Percentiles rank a stretch among this genome's conserved stretches.
phyloP scores from a whole-genome alignment of 208 protist species.

The Balamuthia mandrillaris region DNA sequence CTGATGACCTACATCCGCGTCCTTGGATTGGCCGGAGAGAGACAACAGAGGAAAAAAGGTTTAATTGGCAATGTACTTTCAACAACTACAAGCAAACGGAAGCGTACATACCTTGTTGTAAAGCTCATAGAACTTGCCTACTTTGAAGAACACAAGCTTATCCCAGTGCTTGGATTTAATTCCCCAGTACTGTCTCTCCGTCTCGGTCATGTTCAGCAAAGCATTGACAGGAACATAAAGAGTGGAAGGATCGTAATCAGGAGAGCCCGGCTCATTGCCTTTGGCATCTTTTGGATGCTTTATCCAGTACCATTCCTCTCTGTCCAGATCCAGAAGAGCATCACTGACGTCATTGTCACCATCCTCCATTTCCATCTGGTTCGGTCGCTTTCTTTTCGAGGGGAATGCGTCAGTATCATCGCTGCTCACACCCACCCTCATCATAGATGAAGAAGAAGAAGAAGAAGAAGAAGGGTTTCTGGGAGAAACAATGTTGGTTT shows the following conservation, averaged over 20 bases:
- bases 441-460: background rate
- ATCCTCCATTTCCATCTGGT: background rate
- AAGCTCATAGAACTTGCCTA: conserved; percentile 72
- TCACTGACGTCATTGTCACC: background rate
- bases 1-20: conserved; percentile 61
- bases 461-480: no score
- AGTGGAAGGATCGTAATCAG: conserved; percentile 61
- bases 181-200: conserved; percentile 66
- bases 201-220: conserved; percentile 33
- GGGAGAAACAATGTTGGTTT: no score
- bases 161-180: conserved; percentile 66
- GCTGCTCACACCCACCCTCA: background rate
- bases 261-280: background rate
- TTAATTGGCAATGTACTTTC: no score
- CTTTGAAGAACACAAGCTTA: conserved; percentile 63
- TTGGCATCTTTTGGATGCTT: no score
- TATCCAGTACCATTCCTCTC: no score
- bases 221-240: conserved; percentile 45
- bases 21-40: conserved; percentile 35
- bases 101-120: conserved; percentile 48
- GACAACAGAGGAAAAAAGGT: background rate
- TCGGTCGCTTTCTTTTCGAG: background rate
- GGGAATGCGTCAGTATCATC: background rate
- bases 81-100: background rate
- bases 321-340: background rate